Evolutionary conservation across 2,329 filamentous ascomycete genomes (phyloP), one percentile per base, ranked within the genome.

Genomic region (Alternaria angustiovoidea): DNA sequence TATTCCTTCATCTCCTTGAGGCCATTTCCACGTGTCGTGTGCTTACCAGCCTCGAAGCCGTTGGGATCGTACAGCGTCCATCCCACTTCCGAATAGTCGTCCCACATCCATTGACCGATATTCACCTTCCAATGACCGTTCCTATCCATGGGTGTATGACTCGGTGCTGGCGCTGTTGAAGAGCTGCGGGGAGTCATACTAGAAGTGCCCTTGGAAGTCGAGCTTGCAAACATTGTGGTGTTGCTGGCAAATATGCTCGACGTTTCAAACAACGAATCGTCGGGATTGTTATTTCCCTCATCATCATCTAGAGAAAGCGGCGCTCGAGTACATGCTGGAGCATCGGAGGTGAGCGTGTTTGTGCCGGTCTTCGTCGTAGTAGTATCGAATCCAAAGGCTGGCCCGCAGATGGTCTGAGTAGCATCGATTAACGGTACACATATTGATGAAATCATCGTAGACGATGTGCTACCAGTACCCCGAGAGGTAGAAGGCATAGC

Each of bases 281-380:
- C 57, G 2, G 59, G 61, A 28, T 63, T 65, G 42, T 75, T 72
- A 30, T 70, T 62, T 3, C 72, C 72, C 42, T 75, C 65, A 30
- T 75, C 71, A n/a, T 75, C 72, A 41, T 76, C 71, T 1, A 75
- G 57, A n/a, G 54, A 63, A 5, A 75, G 62, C 7, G 70, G 64
- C 8, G 62, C 69, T 4, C 57, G 53, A 6, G 67, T 71, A 34
- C 73, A 76, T 12, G 62, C 62, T 18, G 63, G 65, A 12, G 36
- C 59, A 20, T 63, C 59, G 20, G 53, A 57, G 6, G 32, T 57
- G 7, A 44, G 53, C 36, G 54, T 63, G 2, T 56, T 34, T 7
- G 62, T 63, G n/a, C 36, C 56, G 14, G 46, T 66, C 16, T 48
- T 43, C 0, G 62, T 67, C 1, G 47, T 41, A 1, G 63, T 66